Evolutionary conservation across 108 stramenopile genomes (phyloP).

Genomic region (Cylindrotheca closterium): DNA sequence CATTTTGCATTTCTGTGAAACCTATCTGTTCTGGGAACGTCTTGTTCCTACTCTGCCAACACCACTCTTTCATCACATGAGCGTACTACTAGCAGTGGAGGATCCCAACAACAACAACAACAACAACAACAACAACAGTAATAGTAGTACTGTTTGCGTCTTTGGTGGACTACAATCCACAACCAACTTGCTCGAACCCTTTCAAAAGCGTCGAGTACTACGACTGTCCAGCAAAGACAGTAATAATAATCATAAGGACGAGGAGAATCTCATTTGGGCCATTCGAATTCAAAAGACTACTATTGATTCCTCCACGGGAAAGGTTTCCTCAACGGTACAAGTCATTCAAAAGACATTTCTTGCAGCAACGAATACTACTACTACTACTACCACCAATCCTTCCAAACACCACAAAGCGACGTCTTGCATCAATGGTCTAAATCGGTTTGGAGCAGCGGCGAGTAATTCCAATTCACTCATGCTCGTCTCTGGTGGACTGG

Average conservation of each 20-base stretch:
- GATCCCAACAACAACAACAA: too few species aligned
- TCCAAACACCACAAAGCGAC: too few species aligned
- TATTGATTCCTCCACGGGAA: not conserved
- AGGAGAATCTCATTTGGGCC: not conserved
- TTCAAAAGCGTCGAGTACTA: too few species aligned
- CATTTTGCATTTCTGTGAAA: slow-evolving; percentile 12
- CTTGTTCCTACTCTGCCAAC: slow-evolving; percentile 2
- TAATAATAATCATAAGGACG: not conserved
- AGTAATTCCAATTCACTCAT: not conserved
- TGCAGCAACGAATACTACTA: not conserved
- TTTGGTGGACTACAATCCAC: slow-evolving; percentile 18
- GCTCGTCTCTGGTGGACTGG: slow-evolving; percentile 33
- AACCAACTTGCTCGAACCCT: slow-evolving; percentile 1
- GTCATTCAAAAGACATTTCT: not conserved
- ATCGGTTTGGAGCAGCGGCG: not conserved
- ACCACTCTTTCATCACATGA: slow-evolving; percentile 16
- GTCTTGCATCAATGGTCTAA: not conserved
- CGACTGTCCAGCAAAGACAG: too few species aligned
- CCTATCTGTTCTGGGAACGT: slow-evolving; percentile 5
- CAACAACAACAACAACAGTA: too few species aligned
- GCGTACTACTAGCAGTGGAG: not conserved
- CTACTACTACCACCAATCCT: too few species aligned
- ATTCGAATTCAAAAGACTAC: not conserved
- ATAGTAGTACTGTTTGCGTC: slow-evolving; percentile 1
- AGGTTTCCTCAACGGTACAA: not conserved